Base-by-base conservation (phyloP, 768 basidiomycete genomes). In the Hypholoma fasciculare region DNA sequence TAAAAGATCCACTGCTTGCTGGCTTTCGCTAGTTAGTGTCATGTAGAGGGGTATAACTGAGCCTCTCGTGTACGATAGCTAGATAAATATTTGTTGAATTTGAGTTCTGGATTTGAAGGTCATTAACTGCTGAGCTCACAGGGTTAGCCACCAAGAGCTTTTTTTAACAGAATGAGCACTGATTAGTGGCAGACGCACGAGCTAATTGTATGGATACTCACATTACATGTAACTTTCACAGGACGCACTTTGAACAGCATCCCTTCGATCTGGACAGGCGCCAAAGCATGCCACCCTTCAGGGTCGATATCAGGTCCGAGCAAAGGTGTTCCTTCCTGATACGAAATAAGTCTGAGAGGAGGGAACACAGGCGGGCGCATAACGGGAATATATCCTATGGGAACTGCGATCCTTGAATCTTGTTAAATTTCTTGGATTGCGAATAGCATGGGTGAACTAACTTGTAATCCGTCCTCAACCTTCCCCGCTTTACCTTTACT, bases 21-120 rank as follows among this genome's bases (percentile, higher is more conserved):
- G 48, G 54, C 77, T 74, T 7, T 50, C 23, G 43, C 74, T 68
- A 39, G 67, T 64, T 13, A 79, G 63, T 12, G 58, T 54, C 30
- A 78, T 54, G 37, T 63, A 64, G 46, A 72, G 68, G 7, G 78
- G 78, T 17, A 80, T 75, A 11, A 69, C 59, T 1, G 76, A 71
- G 34, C 77, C 75, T 61, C 76, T 67, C n/a, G 76, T 74, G 65
- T 78, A 79, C 47, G 66, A 69, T 14, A 80, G 67, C 77, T 78
- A 54, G 23, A 49, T 20, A 39, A 9, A 7, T 6, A 34, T 34
- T 9, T 34, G 9, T 42, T 16, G 17, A 17, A 42, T 42, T 13
- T 14, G 40, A 6, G 13, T 42, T 6, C 40, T 5, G 13, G 13
- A 23, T 23, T 23, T 23, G 23, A 14, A 42, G 40, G 13, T 42